Conservation (phyloP, 768 basidiomycete species). For the Serendipita sp. region DNA sequence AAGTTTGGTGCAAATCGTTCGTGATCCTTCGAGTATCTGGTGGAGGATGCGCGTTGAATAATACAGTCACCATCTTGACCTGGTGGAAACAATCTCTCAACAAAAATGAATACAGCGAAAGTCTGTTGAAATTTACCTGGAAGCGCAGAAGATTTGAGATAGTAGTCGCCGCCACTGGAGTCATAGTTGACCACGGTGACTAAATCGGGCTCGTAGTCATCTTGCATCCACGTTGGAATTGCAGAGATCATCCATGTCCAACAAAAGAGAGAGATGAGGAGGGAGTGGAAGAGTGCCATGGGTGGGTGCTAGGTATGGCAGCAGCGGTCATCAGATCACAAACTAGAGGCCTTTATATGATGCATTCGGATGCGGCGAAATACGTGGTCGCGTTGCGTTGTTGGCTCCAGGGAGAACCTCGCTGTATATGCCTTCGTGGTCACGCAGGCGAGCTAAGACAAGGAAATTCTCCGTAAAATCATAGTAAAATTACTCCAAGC, state of each 20-base stretch:
- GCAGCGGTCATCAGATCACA: too few relatives aligned
- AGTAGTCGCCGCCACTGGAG: background rate
- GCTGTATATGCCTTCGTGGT: too few relatives aligned
- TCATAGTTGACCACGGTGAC: background rate
- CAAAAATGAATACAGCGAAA: background rate
- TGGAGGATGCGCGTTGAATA: background rate
- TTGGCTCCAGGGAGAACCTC: too few relatives aligned
- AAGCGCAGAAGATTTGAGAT: background rate
- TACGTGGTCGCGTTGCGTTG: too few relatives aligned
- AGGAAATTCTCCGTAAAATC: too few relatives aligned
- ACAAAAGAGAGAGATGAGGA: too few relatives aligned
- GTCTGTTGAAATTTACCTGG: background rate
- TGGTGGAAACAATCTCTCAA: background rate
- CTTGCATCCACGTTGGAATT: background rate
- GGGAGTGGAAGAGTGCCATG: too few relatives aligned
- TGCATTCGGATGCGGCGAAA: too few relatives aligned
- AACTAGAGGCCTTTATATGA: too few relatives aligned
- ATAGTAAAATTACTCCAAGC: too few relatives aligned
- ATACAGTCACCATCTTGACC: background rate
- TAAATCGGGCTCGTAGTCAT: background rate
- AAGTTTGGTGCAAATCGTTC: conserved; percentile 1
- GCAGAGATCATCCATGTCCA: background rate
- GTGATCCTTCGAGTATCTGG: background rate
- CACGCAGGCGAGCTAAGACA: too few relatives aligned
- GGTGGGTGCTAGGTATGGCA: too few relatives aligned